These are phyloP conservation scores for Bipolaris gigantea DNA, from an alignment of 2,329 filamentous ascomycete genomes.

Conservation along the genomic window DNA sequence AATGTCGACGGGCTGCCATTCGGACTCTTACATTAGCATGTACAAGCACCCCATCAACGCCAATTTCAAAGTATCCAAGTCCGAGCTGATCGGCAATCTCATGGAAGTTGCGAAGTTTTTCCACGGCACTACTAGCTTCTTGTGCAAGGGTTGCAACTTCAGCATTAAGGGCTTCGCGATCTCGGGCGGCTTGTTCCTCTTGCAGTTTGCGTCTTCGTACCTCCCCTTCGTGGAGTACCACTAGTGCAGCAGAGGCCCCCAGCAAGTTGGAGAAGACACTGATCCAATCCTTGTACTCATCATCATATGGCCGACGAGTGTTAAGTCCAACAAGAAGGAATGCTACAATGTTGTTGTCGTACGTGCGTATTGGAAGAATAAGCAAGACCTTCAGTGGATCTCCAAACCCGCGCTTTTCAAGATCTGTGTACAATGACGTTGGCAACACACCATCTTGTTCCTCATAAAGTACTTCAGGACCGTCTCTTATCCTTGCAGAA, in stretches of 20 bases:
- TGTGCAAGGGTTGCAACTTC: slow-evolving; percentile 15
- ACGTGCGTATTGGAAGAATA: slow-evolving; percentile 10
- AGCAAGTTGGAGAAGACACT: slow-evolving; percentile 18
- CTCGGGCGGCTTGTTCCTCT: slow-evolving; percentile 19
- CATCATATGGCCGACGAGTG: slow-evolving; percentile 21
- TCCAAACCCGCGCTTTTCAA: slow-evolving; percentile 15
- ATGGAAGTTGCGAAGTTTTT: slow-evolving; percentile 14
- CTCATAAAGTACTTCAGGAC: background rate
- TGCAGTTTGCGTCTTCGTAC: slow-evolving; percentile 11
- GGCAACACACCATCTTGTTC: slow-evolving; percentile 10
- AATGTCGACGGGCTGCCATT: background rate
- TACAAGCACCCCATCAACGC: slow-evolving; percentile 9
- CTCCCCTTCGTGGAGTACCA: slow-evolving; percentile 22
- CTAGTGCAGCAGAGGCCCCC: slow-evolving; percentile 18
- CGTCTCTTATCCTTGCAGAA: background rate
- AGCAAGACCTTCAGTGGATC: slow-evolving; percentile 10
- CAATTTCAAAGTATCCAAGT: slow-evolving; percentile 18
- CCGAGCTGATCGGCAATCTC: slow-evolving; percentile 13
- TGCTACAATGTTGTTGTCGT: slow-evolving; percentile 4
- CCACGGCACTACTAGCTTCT: slow-evolving; percentile 9
- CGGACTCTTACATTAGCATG: slow-evolving; percentile 13
- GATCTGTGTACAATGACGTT: slow-evolving; percentile 5
- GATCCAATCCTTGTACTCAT: slow-evolving; percentile 22
- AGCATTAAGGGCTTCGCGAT: slow-evolving; percentile 16
- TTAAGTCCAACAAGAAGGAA: slow-evolving; percentile 17